Conservation (phyloP, 768 basidiomycete genomes). For the Epithele typhae region DNA sequence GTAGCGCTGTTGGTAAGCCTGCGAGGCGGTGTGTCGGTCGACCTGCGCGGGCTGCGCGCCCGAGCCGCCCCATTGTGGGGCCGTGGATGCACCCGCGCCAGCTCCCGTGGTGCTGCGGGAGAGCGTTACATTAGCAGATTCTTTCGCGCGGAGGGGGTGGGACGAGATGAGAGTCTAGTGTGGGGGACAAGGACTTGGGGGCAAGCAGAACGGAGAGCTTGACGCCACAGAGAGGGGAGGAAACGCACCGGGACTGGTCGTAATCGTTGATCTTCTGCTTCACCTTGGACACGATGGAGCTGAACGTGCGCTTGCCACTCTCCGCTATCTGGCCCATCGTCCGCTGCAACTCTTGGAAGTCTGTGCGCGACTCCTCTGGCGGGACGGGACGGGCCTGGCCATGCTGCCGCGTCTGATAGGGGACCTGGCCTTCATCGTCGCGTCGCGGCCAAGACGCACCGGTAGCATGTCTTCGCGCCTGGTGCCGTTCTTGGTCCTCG, state of each 20-base stretch:
- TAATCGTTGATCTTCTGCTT: slow-evolving; percentile 83
- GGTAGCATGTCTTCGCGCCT: slow-evolving; percentile 8
- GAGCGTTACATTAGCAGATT: no score
- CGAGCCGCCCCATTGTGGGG: slow-evolving; percentile 12
- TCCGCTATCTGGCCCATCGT: slow-evolving; percentile 76
- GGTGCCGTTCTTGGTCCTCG: slow-evolving; percentile 37
- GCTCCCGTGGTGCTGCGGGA: no score
- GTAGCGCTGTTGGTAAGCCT: slow-evolving; percentile 20
- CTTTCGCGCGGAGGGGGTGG: no score
- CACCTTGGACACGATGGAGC: slow-evolving; percentile 66
- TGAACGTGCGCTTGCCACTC: slow-evolving; percentile 79
- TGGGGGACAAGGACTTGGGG: not conserved
- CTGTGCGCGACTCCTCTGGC: slow-evolving; percentile 17
- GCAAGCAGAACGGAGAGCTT: no score
- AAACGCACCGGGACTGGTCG: slow-evolving; percentile 40
- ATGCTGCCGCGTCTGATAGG: slow-evolving; percentile 15
- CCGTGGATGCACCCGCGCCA: slow-evolving; percentile 4
- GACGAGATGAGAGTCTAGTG: no score
- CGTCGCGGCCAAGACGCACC: slow-evolving; percentile 21
- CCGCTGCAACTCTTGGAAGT: slow-evolving; percentile 64
- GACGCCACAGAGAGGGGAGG: not conserved
- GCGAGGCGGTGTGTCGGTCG: slow-evolving; percentile 23
- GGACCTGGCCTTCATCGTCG: slow-evolving; percentile 7
- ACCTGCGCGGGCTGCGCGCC: slow-evolving; percentile 8
- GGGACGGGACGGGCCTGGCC: slow-evolving; percentile 1